Evolutionary conservation across 2,329 filamentous ascomycete species (phyloP), one percentile per base, ranked within the genome.

Genomic region (Nothophaeocryptopus gaeumannii): DNA sequence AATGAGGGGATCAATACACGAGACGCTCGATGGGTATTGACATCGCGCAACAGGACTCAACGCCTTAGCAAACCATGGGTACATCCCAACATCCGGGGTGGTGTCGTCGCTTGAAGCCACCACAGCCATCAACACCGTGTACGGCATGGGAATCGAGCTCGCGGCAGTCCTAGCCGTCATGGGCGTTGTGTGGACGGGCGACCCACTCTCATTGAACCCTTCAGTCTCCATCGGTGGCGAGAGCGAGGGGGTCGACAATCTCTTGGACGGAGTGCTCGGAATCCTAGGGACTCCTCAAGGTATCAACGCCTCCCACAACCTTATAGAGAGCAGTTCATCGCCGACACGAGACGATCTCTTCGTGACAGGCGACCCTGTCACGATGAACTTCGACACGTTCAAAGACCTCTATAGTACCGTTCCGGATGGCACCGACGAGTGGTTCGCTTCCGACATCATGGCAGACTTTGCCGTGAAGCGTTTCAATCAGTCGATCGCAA

Each of bases 331-430:
- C 0, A 78, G 81, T 61, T 74, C 68, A 0, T 80, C 77, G 40
- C 70, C 72, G 42, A 79, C 77, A 0, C 72, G 78, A 2, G 71
- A 73, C 29, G 78, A 81, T 50, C 64, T 82, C 0, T 81, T 80
- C 60, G 32, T 58, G 10, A 56, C 53, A n/a, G 56, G 75, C 3
- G 73, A 81, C 52, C 71, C 72, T 44, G 73, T 72, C 47, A 72
- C 71, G 13, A 68, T 81, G 63, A 75, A 79, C 61, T 71, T 80
- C 65, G 67, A 68, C 5, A 72, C 76, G 41, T 81, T 79, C 55
- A 67, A 73, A 59, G 69, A 75, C 13, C 65, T 76, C 51, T 75
- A 78, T 58, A 37, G 47, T 14, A 45, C 46, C 3, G 45, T 48
- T 2, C 36, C 46, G 26, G 49, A 52, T 2, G 59, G 60, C 3